Evolutionary conservation across 768 basidiomycete species (phyloP).

Genomic region (Auriscalpium orientale): DNA sequence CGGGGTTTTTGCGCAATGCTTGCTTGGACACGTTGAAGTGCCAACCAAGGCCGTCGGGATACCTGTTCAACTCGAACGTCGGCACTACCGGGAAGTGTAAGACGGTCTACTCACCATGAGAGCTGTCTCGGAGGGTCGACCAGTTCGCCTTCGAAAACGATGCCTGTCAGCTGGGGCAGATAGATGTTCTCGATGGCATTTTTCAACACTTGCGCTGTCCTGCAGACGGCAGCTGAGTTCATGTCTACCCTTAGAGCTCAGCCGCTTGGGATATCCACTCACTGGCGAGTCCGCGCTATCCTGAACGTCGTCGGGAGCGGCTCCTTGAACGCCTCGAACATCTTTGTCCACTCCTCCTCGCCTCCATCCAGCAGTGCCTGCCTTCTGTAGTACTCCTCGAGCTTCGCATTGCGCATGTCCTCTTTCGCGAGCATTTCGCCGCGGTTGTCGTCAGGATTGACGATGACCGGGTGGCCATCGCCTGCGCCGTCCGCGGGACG

Average conservation of each 20-base stretch:
- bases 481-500: background rate
- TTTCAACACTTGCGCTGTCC: slow-evolving; percentile 69
- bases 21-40: slow-evolving; percentile 90
- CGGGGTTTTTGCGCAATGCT: slow-evolving; percentile 75
- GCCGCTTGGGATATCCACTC: slow-evolving; percentile 15
- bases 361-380: slow-evolving; percentile 58
- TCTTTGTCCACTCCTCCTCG: slow-evolving; percentile 71
- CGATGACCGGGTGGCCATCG: background rate
- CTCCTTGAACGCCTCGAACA: slow-evolving; percentile 55
- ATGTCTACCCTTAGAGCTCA: slow-evolving; percentile 13
- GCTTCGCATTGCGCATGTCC: slow-evolving; percentile 66
- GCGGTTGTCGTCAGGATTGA: slow-evolving; percentile 28
- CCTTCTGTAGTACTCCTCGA: slow-evolving; percentile 60
- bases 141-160: slow-evolving; percentile 66
- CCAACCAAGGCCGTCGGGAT: slow-evolving; percentile 94
- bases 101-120: slow-evolving; percentile 53
- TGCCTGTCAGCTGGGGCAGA: slow-evolving; percentile 66
- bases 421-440: slow-evolving; percentile 47
- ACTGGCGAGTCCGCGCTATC: slow-evolving; percentile 85
- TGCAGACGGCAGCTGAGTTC: slow-evolving; percentile 21
- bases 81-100: background rate
- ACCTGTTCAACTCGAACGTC: slow-evolving; percentile 43
- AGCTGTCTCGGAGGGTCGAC: slow-evolving; percentile 79
- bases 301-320: slow-evolving; percentile 93
- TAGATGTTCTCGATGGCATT: slow-evolving; percentile 68